Percentiles rank a stretch among this genome's conserved stretches.
Evolutionary conservation across 148 eudicot genomes (phyloP).

Genomic region (Chenopodium quinoa): DNA sequence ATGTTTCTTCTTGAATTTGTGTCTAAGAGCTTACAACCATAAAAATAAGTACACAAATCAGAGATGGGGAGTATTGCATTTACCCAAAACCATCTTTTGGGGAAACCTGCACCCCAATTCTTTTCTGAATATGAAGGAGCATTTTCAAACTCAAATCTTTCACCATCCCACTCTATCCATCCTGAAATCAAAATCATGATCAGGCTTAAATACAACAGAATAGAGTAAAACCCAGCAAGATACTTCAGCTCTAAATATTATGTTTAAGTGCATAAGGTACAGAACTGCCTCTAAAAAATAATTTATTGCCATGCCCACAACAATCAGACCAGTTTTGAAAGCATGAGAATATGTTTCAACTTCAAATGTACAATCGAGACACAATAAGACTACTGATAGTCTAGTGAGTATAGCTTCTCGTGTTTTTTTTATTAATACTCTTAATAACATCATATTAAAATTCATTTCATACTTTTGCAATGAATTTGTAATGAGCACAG

Average conservation of each 20-base stretch:
- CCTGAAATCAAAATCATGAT: slow-evolving; percentile 49
- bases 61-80: slow-evolving; percentile 21
- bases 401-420: background rate
- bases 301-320: background rate
- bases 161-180: slow-evolving; percentile 98
- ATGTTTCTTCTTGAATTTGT: background rate
- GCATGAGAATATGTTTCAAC: slow-evolving; percentile 2
- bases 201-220: slow-evolving; percentile 4
- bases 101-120: slow-evolving; percentile 97
- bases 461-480: background rate
- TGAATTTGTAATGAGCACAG: background rate
- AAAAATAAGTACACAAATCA: background rate
- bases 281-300: background rate
- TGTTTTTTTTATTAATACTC: background rate
- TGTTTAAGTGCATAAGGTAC: slow-evolving; percentile 2
- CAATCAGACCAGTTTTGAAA: background rate
- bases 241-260: background rate
- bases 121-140: slow-evolving; percentile 98
- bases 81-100: slow-evolving; percentile 99
- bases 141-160: slow-evolving; percentile 80
- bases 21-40: background rate
- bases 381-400: background rate
- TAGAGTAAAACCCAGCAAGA: background rate
- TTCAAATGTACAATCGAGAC: background rate
- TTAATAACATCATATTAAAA: background rate